Base-by-base conservation (phyloP, 306 rosid genomes). In the Betula pendula region DNA sequence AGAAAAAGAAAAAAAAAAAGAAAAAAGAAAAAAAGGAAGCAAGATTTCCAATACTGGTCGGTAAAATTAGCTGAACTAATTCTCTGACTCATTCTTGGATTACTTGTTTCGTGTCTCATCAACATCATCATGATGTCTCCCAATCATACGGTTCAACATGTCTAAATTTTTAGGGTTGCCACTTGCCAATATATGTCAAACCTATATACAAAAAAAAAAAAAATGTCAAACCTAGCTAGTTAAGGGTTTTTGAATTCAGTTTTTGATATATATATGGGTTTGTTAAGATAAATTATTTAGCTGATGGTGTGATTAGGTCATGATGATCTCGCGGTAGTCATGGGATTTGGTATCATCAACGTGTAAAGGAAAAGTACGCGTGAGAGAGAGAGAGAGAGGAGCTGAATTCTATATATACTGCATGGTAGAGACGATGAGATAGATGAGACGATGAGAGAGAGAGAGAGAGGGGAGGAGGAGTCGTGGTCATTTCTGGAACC, bases 401-500 rank as follows among this genome's bases (percentile, higher is more conserved):
- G 70, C 70, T 65, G 70, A 65, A 65, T 65, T 70, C 47, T 50
- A 68, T 67, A 67, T 75, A 65, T 77, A 74, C 76, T 75, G 84
- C 84, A 75, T 70, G 80, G 84, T 51, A 68, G 75, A 58, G 76
- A 77, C 77, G 77, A 81, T 50, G 73, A 50, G 80, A 76, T 72
- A 27, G 51, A 16, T 58, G 62, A 65, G 40, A 45, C 49, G 49
- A 2, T 12, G 68, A 31, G n/a, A 43, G 60, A 51, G 69, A 47
- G 22, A 3, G 16, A 56, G 62, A 33, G 65, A 65, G 29, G 66
- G 79, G 67, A 6, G 4, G 68, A 11, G 51, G 74, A 27, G 80
- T 83, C 86, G 71, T 82, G 80, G 81, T 83, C 80, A 79, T 79
- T 79, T 83, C 75, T 71, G 83, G 73, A 83, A 77, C 73, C 81